Evolutionary conservation across 2,329 filamentous ascomycete genomes (phyloP), one percentile per base, ranked within the genome.

Genomic region (Fusarium tanahbumbuense): DNA sequence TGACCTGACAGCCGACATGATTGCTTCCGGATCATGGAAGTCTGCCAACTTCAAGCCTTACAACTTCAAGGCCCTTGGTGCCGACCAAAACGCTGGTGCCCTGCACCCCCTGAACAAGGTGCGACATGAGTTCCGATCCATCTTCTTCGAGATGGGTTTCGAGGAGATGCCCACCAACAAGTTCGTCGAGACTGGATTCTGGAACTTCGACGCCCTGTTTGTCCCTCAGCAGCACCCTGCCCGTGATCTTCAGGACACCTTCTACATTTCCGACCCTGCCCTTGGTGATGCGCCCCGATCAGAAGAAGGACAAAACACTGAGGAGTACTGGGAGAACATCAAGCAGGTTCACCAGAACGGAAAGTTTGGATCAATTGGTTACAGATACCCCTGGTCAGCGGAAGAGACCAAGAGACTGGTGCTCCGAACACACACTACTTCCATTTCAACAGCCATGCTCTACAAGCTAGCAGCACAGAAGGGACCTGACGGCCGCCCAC

Each of bases 121-220:
- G 75, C 92, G 96, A 74, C 89, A 93, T 76, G 96, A 98, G 83
- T 97, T 99, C 87, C 88, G 96, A 63, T 92, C 96, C 78, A 98
- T 99, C 79, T 99, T 99, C 89, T 98, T 99, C 83, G 94, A 97
- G 80, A 97, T 97, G 91, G 96, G 95, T 56, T 99, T 98, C 84
- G 91, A 95, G 77, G 96, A 99, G 85, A 98, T 99, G 96, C 93
- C 94, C 16, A 98, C 95, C 52, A 92, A 92, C 82, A 89, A 93
- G 80, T 98, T 91, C 79, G 94, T 98, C 68, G 96, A 99, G 83
- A 95, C 94, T 15, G 94, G 95, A 48, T 98, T 98, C 90, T 99
- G 96, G 94, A 98, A 98, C 83, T 98, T 98, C 81, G 95, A 98
- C 78, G 90, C 94, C 25, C 93, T 99, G 69, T 98, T 95, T 81